A percentile compares a stretch with the other conserved stretches of the same genome.
Evolutionary conservation across 2,329 filamentous ascomycete species (phyloP).

Genomic region (Plectosphaerella plurivora): DNA sequence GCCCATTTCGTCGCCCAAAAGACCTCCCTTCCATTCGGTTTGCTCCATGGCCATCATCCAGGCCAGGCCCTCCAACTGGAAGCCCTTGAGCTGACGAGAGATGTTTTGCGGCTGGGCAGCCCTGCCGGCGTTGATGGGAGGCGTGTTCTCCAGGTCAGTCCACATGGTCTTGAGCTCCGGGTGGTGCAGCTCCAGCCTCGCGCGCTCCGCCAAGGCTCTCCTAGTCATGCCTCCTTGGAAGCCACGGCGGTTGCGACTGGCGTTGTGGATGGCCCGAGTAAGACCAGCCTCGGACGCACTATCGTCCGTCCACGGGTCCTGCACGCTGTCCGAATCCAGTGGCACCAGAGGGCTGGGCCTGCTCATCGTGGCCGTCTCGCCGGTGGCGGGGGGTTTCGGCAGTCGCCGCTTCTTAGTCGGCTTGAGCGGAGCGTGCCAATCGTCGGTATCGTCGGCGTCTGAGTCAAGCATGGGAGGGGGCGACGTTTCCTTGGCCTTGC

Average conservation of each 20-base stretch:
- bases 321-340: background rate
- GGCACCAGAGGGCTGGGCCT: too few species aligned
- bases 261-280: slow-evolving; percentile 6
- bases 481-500: background rate
- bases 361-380: too few species aligned
- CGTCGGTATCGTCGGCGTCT: slow-evolving; percentile 1
- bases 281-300: background rate
- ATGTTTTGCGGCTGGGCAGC: slow-evolving; percentile 74
- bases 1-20: slow-evolving; percentile 97
- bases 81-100: slow-evolving; percentile 79
- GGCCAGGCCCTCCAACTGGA: slow-evolving; percentile 87
- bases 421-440: too few species aligned
- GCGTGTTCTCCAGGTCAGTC: slow-evolving; percentile 65
- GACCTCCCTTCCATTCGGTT: slow-evolving; percentile 78
- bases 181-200: slow-evolving; percentile 69
- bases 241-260: slow-evolving; percentile 25
- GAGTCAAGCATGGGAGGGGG: background rate
- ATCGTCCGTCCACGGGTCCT: background rate
- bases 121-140: slow-evolving; percentile 57
- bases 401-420: too few species aligned
- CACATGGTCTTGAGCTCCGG: slow-evolving; percentile 83
- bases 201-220: slow-evolving; percentile 44
- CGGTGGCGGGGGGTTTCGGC: too few species aligned
- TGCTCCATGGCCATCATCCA: slow-evolving; percentile 95
- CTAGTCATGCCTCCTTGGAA: slow-evolving; percentile 18